Evolutionary conservation across 257 asterid genomes (phyloP).

Genomic region (Solanum corneliomulleri): DNA sequence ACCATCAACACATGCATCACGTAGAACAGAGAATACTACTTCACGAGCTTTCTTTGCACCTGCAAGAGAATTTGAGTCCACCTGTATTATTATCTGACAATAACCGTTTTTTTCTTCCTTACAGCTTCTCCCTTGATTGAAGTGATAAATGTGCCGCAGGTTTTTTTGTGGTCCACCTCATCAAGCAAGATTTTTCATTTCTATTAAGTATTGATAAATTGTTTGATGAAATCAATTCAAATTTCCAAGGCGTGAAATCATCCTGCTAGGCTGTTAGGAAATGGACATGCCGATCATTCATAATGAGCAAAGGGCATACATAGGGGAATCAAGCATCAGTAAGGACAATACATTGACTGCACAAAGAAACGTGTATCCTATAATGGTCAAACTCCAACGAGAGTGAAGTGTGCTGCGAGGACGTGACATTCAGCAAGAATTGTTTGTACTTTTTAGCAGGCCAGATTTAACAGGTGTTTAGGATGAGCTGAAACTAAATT

Average conservation of each 20-base stretch:
- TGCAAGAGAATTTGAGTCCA: conserved; percentile 9
- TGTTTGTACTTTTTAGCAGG: not conserved
- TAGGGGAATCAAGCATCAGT: not conserved
- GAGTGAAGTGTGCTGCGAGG: not conserved
- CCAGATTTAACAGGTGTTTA: not conserved
- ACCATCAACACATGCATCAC: conserved; percentile 66
- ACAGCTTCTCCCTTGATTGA: not conserved
- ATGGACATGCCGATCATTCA: not conserved
- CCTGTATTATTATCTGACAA: not conserved
- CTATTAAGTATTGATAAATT: not conserved
- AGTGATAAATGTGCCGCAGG: not conserved
- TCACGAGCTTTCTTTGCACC: conserved; percentile 93
- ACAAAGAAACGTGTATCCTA: not conserved
- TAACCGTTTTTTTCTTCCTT: too few species aligned
- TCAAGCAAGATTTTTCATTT: not conserved
- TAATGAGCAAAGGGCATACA: not conserved
- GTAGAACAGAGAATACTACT: conserved; percentile 59
- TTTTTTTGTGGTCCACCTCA: not conserved
- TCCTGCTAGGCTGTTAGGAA: not conserved
- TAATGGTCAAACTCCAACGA: not conserved
- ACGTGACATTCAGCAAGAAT: not conserved
- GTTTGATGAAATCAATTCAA: not conserved
- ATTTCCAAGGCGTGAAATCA: not conserved
- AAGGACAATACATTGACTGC: not conserved
- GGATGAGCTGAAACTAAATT: not conserved